phyloP scores from a whole-genome alignment of 768 basidiomycete species.

The Auricularia heimuer region DNA sequence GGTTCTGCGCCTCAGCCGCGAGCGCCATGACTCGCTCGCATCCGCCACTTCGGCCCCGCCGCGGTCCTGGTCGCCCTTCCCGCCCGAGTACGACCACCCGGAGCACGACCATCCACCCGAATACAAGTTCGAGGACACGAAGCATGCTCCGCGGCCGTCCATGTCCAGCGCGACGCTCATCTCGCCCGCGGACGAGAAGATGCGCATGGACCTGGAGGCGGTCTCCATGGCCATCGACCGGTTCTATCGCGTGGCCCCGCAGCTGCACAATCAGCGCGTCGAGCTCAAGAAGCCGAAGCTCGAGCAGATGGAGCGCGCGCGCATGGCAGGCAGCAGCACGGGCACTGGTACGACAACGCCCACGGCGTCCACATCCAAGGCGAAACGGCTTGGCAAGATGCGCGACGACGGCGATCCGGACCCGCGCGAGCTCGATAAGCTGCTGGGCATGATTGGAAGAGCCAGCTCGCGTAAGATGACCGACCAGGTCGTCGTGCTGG shows the following conservation, averaged over 20 bases:
- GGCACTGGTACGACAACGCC: constrained; percentile 19
- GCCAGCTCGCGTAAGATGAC: constrained; percentile 58
- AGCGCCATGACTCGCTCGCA: constrained; percentile 32
- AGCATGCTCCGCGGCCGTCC: constrained; percentile 7
- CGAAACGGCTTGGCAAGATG: constrained; percentile 40
- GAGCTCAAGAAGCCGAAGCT: constrained; percentile 68
- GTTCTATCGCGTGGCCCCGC: constrained; percentile 76
- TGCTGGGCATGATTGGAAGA: constrained; percentile 42
- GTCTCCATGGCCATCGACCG: constrained; percentile 86
- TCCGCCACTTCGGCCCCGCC: neutral
- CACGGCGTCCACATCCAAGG: constrained; percentile 19
- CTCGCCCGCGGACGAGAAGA: constrained; percentile 52
- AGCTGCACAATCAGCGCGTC: constrained; percentile 86
- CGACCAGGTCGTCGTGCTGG: constrained; percentile 62
- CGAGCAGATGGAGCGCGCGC: constrained; percentile 64
- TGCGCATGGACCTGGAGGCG: constrained; percentile 73
- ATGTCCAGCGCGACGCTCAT: constrained; percentile 7
- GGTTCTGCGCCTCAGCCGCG: constrained; percentile 56
- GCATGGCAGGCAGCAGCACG: constrained; percentile 22
- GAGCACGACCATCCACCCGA: constrained; percentile 12
- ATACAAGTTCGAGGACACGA: constrained; percentile 9
- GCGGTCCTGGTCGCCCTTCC: constrained; percentile 17
- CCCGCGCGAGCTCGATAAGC: constrained; percentile 49
- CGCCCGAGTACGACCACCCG: constrained; percentile 44
- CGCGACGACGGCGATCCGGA: constrained; percentile 22